Evolutionary conservation across 306 rosid species (phyloP).

Genomic region (Rosa persica): DNA sequence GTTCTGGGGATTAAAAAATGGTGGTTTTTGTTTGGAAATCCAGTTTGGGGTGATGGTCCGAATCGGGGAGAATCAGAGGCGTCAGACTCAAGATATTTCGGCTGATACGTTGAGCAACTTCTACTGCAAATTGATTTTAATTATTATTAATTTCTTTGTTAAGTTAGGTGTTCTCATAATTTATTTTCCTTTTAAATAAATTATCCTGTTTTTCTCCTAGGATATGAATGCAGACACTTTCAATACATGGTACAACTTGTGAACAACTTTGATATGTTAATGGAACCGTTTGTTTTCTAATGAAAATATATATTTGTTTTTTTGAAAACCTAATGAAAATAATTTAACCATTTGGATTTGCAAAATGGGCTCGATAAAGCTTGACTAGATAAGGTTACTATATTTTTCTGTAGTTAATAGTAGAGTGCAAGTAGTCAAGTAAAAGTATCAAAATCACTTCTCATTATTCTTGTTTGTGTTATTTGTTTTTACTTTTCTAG

Average conservation of each 20-base stretch:
- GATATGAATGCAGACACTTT: background rate
- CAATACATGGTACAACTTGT: background rate
- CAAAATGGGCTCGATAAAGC: too few relatives aligned
- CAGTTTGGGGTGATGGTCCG: slow-evolving; percentile 34
- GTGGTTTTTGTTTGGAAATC: slow-evolving; percentile 14
- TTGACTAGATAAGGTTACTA: too few relatives aligned
- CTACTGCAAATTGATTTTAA: background rate
- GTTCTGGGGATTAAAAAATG: background rate
- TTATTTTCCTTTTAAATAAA: background rate
- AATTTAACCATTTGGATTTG: too few relatives aligned
- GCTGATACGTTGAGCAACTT: slow-evolving; percentile 29
- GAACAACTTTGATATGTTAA: background rate
- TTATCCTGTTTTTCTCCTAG: background rate
- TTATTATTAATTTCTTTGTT: background rate
- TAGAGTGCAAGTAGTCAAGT: too few relatives aligned
- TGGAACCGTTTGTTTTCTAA: background rate
- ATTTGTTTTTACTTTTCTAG: too few relatives aligned
- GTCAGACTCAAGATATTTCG: slow-evolving; percentile 52
- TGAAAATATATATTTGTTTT: too few relatives aligned
- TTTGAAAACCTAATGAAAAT: background rate
- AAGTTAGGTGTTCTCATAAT: background rate
- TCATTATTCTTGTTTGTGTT: too few relatives aligned
- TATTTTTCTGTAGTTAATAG: too few relatives aligned
- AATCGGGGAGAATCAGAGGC: slow-evolving; percentile 46
- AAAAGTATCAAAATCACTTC: too few relatives aligned